Evolutionary conservation across 1,139 yeast species (phyloP), one percentile per base, ranked within the genome.

Genomic region (Pichia kudriavzevii): DNA sequence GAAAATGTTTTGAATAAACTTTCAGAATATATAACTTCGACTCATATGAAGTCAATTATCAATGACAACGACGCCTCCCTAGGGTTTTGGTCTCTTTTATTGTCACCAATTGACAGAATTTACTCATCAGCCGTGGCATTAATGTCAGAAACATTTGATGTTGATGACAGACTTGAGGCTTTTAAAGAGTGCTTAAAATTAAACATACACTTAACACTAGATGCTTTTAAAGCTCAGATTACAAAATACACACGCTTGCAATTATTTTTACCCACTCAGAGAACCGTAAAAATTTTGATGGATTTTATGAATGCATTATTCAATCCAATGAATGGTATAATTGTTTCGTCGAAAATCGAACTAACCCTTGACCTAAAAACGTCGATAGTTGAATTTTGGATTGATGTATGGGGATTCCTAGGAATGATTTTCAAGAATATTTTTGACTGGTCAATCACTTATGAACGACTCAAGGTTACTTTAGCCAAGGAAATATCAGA

Each of bases 121-220:
- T 75, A 73, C 40, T 87, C 82, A 49, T 69, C 80, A 2, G 80
- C 93, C 1, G 68, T 82, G 12, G 82, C 80, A 44, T 66, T 85
- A 17, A 53, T 87, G 5, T 79, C 81, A 48, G 91, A 83, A 47
- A 75, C 84, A 0, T 82, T 74, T 55, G 94, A 85, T 50, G 88
- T 69, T 53, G 81, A 66, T 47, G 93, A 61, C 6, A 67, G 88
- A 45, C 62, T 74, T 32, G 94, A 82, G 53, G 87, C 88, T 22
- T 66, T 84, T 19, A 72, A 67, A 34, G 69, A 69, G 4, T 28
- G 32, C 22, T 31, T 87, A 22, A 58, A 58, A 11, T 52, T 59
- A 11, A 65, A 73, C 43, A 47, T 67, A 7, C 53, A 63, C 5
- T 47, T 54, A n/a, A 36, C 49, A 4, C 27, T 56, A 7, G 29